Base-by-base conservation (phyloP, 2,329 filamentous ascomycete species). In the Amesomyces nigricolor region DNA sequence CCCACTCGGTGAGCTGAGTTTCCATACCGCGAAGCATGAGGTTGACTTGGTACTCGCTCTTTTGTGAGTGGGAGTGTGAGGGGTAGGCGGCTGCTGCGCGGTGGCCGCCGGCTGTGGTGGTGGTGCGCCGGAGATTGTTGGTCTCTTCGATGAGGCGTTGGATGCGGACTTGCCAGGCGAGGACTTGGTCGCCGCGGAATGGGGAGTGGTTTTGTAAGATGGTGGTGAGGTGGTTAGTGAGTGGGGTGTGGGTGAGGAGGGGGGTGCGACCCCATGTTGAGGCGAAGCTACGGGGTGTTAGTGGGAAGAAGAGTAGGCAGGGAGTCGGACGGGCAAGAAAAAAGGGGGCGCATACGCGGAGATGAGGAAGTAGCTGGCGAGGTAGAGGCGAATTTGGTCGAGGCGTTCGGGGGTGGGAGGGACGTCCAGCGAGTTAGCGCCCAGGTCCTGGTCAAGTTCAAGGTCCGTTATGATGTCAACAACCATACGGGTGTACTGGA, bases 401-500 rank as follows among this genome's bases (percentile, higher is more conserved):
- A 80, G 63, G 19, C 71, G 71, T 14, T 68, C 64, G 2, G 62
- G 54, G 16, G 57, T 51, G 2, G 62, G 66, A 1, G 61, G 54
- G 2, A 58, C 30, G 1, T 60, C 57, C 11, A 65, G 22, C 40
- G 63, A 60, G 26, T 64, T 63, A 16, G 64, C 54, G n/a, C 65
- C 63, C 1, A 64, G 59, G 32, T 75, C 73, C 19, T 74, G 68
- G 22, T 78, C 74, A 2, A 81, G 64, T 5, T 78, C 77, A 0
- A 81, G 70, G 53, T 81, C 78, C 8, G 68, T 69, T 7, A 77
- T 63, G 8, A 81, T 70, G 53, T 81, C 79, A 14, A 72, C 70
- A 0, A 73, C 73, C 77, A 81, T 81, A 22, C 75, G 72, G 5
- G 78, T 62, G 60, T 81, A 81, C 53, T 80, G 78, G 5, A 72